A percentile compares a stretch with the other conserved stretches of the same genome.
These are phyloP conservation scores for Colletotrichum tanaceti DNA, from an alignment of 2,329 filamentous ascomycete species.

Conservation along the genomic window DNA sequence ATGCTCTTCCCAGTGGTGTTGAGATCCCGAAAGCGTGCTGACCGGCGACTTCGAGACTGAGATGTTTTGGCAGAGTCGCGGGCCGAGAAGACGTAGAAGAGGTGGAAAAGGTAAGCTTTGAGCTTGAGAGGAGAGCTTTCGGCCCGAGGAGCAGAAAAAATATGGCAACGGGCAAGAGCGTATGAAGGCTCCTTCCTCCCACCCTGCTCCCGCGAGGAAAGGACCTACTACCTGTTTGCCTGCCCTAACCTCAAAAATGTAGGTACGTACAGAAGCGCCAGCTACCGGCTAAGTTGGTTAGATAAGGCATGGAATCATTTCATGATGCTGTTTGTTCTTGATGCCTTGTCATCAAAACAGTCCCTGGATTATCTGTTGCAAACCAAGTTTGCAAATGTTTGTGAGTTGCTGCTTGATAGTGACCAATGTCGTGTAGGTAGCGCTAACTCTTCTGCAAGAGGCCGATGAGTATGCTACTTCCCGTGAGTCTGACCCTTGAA, in stretches of 20 bases:
- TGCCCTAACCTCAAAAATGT: background rate
- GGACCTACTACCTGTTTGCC: background rate
- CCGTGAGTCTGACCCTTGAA: background rate
- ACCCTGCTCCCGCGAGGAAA: background rate
- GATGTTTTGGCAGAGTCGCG: background rate
- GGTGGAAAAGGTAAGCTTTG: background rate
- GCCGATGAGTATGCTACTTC: background rate
- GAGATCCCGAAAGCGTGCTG: background rate
- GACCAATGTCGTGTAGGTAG: background rate
- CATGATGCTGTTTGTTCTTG: background rate
- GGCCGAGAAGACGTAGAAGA: background rate
- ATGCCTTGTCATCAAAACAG: background rate
- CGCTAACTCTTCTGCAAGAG: background rate
- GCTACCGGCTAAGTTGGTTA: background rate
- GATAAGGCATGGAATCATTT: background rate
- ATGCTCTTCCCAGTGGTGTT: background rate
- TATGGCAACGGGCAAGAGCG: background rate
- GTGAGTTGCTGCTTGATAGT: background rate
- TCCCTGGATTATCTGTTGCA: background rate
- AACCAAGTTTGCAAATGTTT: background rate
- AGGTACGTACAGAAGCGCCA: background rate
- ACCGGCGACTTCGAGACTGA: no score
- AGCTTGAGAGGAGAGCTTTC: background rate
- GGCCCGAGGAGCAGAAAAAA: background rate
- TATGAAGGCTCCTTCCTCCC: background rate